Base-by-base conservation (phyloP, 1,284 basidiomycete genomes). In the Anthracocystis setariae region DNA sequence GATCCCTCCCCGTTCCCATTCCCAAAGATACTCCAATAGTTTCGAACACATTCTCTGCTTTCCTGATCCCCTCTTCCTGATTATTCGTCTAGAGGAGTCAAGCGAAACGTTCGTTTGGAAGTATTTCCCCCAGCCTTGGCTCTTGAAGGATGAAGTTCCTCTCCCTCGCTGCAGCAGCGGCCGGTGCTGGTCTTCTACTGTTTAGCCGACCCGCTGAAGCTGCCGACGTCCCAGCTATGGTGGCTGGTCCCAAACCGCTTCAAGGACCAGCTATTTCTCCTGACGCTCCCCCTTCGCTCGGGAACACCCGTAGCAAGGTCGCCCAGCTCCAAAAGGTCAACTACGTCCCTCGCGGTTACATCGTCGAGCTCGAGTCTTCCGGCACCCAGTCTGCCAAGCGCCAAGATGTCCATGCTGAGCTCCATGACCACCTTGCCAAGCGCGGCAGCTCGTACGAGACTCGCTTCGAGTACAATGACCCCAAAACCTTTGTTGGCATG, bases 401-500 rank as follows among this genome's bases (percentile, higher is more conserved):
- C 37, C 56, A 59, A 53, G 54, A 64, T 44, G 48, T 60, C 17
- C 69, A 73, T 32, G 73, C 67, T 39, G 57, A 58, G 44, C 38
- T 77, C 3, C 68, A 73, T 57, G 49, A 55, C 9, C 70, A 70
- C 35, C 60, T 77, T 21, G 38, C 60, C 55, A 69, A 65, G 57
- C 74, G 74, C 33, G 58, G 46, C 25, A 58, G 51, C 39, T 32
- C 48, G 8, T 77, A 74, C 68, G 32, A 63, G 49, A 74, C 66
- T 21, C 62, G 73, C 12, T 70, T 59, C 59, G 64, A 66, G 46
- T 77, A 47, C 60, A 67, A 69, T 23, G 67, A 77, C 32, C 61
- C 73, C 40, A 33, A 53, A 18, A 68, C 65, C 15, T 77, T 77
- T 42, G 60, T 73, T 5, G 75, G 75, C 27, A 59, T 74, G 46